Base-by-base conservation (phyloP, 306 rosid genomes). In the Alnus rubra region DNA sequence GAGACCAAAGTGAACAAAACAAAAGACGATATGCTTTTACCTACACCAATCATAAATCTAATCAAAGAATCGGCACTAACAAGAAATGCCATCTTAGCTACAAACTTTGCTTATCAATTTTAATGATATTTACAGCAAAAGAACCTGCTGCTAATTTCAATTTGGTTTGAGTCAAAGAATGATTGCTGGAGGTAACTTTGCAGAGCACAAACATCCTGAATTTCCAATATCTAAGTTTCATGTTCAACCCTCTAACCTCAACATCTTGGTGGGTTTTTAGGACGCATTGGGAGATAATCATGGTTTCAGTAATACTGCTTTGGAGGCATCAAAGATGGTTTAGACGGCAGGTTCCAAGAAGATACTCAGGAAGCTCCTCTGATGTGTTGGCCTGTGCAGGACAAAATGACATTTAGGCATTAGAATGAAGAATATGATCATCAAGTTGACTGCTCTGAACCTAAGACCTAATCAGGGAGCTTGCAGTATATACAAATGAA, bases 331-430 rank as follows among this genome's bases (percentile, higher is more conserved):
- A 82, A 82, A 94, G 76, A 67, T 90, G 90, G 79, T 87, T 92
- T 39, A 94, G 87, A 68, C 96, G 82, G 74, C 97, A 94, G 31
- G 98, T 90, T 78, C 97, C 98, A n/a, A 94, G 78, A 45, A 94
- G 91, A 18, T 81, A 84, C 83, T 92, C 98, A 0, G 94, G 97
- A 12, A 94, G 96, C 83, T 94, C 98, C 69, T 90, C 97, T 79
- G 84, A 84, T 33, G 96, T 90, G 77, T 89, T 90, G 23, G 82
- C 97, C 98, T 94, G 86, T 67, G 14, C 51, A 42, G 16, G 48
- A 67, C 31, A 67, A 44, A 3, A 39, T 42, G 51, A 42, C 51
- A 67, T 42, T 67, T 39, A 59, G 50, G 72, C 51, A 16, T 39
- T 67, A n/a, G 12, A 67, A 67, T 9, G 23, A 67, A 67, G 48